Percentiles rank a stretch among this genome's conserved stretches.
Evolutionary conservation across 2,329 filamentous ascomycete genomes (phyloP).

Genomic region (Aspergillus niger): DNA sequence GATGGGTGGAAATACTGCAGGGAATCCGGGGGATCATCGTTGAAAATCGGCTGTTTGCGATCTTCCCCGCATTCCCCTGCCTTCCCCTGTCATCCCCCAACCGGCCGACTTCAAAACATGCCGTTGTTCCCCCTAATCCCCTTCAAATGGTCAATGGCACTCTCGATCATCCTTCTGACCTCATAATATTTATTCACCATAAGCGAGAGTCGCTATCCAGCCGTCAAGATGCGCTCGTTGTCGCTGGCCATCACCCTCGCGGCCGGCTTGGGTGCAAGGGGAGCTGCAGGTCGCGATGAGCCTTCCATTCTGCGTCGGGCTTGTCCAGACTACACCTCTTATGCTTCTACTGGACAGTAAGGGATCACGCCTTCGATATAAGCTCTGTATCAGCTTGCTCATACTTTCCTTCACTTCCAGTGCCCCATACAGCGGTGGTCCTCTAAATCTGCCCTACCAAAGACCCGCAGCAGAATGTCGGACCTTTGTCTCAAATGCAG

Average conservation of each 20-base stretch:
- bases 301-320: slow-evolving; percentile 42
- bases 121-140: background rate
- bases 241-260: slow-evolving; percentile 20
- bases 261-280: slow-evolving; percentile 11
- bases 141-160: background rate
- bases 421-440: slow-evolving; percentile 75
- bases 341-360: slow-evolving; percentile 63
- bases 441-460: slow-evolving; percentile 80
- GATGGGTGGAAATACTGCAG: background rate
- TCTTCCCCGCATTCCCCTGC: slow-evolving; percentile 18
- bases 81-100: background rate
- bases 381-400: background rate
- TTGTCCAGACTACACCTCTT: slow-evolving; percentile 68
- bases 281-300: slow-evolving; percentile 25
- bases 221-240: slow-evolving; percentile 14
- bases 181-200: background rate
- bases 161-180: background rate
- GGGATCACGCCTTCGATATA: slow-evolving; percentile 25
- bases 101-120: background rate
- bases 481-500: slow-evolving; percentile 82
- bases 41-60: background rate
- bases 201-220: background rate
- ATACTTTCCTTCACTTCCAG: slow-evolving; percentile 48
- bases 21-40: background rate
- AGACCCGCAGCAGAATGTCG: slow-evolving; percentile 78